Conservation (phyloP, 495 filamentous ascomycete species). For the Daldinia concentrica region DNA sequence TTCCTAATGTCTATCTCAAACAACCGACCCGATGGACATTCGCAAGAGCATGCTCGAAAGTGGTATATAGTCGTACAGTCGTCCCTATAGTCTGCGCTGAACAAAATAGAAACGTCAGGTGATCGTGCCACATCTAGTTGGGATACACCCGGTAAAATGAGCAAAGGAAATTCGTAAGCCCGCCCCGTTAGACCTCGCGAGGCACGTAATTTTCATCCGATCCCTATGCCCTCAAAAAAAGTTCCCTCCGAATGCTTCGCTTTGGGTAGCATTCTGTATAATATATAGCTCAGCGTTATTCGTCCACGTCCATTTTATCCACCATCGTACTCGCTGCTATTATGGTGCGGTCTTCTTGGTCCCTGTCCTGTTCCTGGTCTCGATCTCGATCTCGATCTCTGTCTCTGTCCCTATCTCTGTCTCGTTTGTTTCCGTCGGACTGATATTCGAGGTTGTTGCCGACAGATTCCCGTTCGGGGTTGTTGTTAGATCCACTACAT, state of each 20-base stretch:
- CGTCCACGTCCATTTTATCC: constrained; percentile 51
- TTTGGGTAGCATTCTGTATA: constrained; percentile 1
- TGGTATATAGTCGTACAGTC: constrained; percentile 44
- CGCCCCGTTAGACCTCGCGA: constrained; percentile 2
- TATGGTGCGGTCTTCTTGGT: constrained; percentile 43
- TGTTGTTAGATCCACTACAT: constrained; percentile 46
- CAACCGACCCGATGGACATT: constrained; percentile 18
- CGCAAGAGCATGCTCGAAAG: constrained; percentile 27
- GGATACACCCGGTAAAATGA: constrained; percentile 17
- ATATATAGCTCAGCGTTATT: constrained; percentile 27
- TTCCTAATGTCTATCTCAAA: constrained; percentile 11
- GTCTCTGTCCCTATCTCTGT: constrained; percentile 1
- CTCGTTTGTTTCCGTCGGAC: constrained; percentile 38
- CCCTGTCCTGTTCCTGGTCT: constrained; percentile 16
- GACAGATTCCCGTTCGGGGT: constrained; percentile 44
- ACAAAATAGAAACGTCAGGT: constrained; percentile 29
- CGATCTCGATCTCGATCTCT: constrained; percentile 5
- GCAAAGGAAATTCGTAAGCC: constrained; percentile 35
- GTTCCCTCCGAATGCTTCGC: constrained; percentile 15
- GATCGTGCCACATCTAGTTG: constrained; percentile 35
- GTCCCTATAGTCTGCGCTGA: constrained; percentile 33
- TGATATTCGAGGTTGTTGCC: constrained; percentile 41
- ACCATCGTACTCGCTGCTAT: constrained; percentile 46
- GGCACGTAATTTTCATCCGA: constrained; percentile 5
- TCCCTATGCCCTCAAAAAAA: constrained; percentile 1